Evolutionary conservation across 768 basidiomycete genomes (phyloP).

Genomic region (Leucocoprinus birnbaumii): DNA sequence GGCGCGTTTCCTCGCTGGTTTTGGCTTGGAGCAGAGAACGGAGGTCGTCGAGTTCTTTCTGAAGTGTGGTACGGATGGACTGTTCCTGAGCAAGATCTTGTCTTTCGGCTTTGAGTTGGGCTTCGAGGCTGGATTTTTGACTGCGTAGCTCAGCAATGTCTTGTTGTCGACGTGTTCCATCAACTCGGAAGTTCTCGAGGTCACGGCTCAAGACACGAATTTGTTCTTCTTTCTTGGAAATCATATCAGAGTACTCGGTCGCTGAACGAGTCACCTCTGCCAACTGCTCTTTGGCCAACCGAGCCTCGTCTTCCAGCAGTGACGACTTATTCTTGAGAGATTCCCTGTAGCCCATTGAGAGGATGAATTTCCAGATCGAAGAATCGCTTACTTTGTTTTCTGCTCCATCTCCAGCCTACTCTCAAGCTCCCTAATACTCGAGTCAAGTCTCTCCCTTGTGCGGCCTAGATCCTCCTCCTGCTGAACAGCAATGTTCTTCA

Average conservation of each 20-base stretch:
- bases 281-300: conserved; percentile 74
- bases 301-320: conserved; percentile 62
- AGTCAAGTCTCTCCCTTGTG: conserved; percentile 73
- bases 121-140: conserved; percentile 61
- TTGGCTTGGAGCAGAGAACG: conserved; percentile 83
- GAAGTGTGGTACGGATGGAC: conserved; percentile 55
- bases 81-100: conserved; percentile 45
- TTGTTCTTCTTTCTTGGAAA: conserved; percentile 76
- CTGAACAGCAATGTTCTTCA: conserved; percentile 62
- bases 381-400: conserved; percentile 54
- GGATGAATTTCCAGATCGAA: background rate
- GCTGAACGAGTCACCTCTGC: conserved; percentile 75
- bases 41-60: conserved; percentile 83
- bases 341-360: conserved; percentile 44
- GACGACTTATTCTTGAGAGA: conserved; percentile 56
- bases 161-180: conserved; percentile 51
- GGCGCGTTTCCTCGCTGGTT: conserved; percentile 79
- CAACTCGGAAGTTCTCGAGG: conserved; percentile 48
- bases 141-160: conserved; percentile 69
- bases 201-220: conserved; percentile 53
- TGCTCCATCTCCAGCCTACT: conserved; percentile 62
- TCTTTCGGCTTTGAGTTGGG: conserved; percentile 59
- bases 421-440: conserved; percentile 63
- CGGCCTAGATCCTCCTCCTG: conserved; percentile 80
- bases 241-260: conserved; percentile 70